Evolutionary conservation across 2,329 filamentous ascomycete species (phyloP), one percentile per base, ranked within the genome.

Genomic region (Penicillium sp.): DNA sequence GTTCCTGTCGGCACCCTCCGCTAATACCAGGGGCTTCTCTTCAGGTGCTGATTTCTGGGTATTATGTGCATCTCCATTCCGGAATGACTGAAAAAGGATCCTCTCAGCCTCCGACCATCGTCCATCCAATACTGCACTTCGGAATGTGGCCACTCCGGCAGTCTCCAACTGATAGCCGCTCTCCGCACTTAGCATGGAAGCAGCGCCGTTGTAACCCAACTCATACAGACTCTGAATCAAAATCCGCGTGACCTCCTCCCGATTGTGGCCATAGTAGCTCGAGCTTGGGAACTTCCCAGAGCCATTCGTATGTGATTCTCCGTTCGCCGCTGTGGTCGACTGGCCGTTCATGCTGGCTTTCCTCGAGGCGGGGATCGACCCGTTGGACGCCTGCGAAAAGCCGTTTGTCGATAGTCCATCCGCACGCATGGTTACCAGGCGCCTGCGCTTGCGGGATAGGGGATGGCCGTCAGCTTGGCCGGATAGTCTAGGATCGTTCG

Each of bases 171-270:
- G 82, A 65, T 81, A 95, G 0, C 89, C 90, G 63, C 91, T 97
- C 67, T 94, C 87, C 50, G 79, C 77, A 61, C 81, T 85, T 47
- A 98, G 74, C 50, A 78, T 82, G 36, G 81, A 77, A 20, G 93
- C 91, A 10, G 91, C 87, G 10, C 76, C 75, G 49, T 82, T 76
- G 64, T 97, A 96, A 2, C 93, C 93, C 72, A 98, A 77, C 66
- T 96, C 91, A 20, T 83, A 81, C 54, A 98, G 72, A 28, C 89
- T 87, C 69, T 98, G 93, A 61, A 98, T 93, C 59, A 98, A 71
- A 54, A 97, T 86, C 44, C 93, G 79, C 4, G 91, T 95, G 36
- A 97, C 85, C 72, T 98, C 91, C 74, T 95, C 89, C 64, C 89
- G 82, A 64, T 93, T 82, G 64, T 97, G 91, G 14, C 89, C 90